Conservation (phyloP, 495 filamentous ascomycete species). For the Darksidea phi region DNA sequence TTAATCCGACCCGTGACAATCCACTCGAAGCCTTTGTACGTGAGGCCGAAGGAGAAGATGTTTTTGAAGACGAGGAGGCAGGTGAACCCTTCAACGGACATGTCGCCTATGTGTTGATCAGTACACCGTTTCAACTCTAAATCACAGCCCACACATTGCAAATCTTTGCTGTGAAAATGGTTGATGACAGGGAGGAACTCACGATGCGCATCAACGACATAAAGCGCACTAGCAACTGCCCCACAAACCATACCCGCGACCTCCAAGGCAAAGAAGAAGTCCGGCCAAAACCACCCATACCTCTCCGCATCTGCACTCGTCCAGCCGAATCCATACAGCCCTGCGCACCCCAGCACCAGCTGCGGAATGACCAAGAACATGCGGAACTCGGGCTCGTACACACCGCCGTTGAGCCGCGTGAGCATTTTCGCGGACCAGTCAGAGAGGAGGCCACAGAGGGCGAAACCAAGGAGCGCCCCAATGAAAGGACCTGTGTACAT, state of each 20-base stretch:
- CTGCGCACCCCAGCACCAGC: conserved; percentile 71
- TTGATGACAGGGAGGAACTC: conserved; percentile 42
- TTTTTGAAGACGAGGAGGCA: conserved; percentile 92
- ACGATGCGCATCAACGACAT: conserved; percentile 93
- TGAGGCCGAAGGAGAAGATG: conserved; percentile 83
- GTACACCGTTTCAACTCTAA: too few relatives aligned
- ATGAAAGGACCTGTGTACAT: conserved; percentile 85
- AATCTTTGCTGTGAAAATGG: too few relatives aligned
- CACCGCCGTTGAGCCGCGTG: conserved; percentile 71
- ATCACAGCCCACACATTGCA: too few relatives aligned
- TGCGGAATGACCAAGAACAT: conserved; percentile 79
- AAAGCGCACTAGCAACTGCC: conserved; percentile 80
- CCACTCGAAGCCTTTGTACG: conserved; percentile 81
- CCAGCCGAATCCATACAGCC: conserved; percentile 80
- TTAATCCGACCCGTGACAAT: conserved; percentile 58
- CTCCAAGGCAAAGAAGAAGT: conserved; percentile 65
- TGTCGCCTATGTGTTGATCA: conserved; percentile 55
- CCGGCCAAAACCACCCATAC: conserved; percentile 70
- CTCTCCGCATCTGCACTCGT: conserved; percentile 57
- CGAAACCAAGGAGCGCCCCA: conserved; percentile 75
- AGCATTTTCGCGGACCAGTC: conserved; percentile 70
- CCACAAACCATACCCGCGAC: conserved; percentile 89
- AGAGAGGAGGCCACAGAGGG: conserved; percentile 67
- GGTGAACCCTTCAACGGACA: conserved; percentile 88
- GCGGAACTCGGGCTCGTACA: conserved; percentile 90